These are phyloP conservation scores for Clathrus columnatus DNA, from an alignment of 768 basidiomycete genomes.

Conservation along the genomic window DNA sequence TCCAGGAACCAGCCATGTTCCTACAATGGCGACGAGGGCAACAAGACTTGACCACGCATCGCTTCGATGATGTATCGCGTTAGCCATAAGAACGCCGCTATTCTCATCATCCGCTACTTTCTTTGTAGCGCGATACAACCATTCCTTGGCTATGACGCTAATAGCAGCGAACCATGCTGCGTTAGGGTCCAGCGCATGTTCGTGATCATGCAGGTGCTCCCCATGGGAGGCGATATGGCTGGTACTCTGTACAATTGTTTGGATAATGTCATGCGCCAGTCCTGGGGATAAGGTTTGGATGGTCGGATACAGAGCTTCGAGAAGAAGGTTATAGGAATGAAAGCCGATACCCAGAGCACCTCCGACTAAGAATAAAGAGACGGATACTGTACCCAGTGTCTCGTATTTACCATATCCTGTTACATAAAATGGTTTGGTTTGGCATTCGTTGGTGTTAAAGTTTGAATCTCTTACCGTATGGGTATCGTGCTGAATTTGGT, in stretches of 20 bases:
- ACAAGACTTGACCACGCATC: constrained; percentile 92
- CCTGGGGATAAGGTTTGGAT: constrained; percentile 59
- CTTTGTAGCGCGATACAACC: constrained; percentile 83
- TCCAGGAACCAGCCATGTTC: constrained; percentile 78
- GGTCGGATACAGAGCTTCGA: constrained; percentile 61
- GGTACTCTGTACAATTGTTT: constrained; percentile 46
- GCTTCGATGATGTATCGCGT: constrained; percentile 95
- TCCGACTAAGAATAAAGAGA: constrained; percentile 78
- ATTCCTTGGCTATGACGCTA: constrained; percentile 82
- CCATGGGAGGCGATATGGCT: constrained; percentile 33
- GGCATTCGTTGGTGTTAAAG: background rate
- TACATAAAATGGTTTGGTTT: background rate
- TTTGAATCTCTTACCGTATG: constrained; percentile 36
- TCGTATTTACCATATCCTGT: constrained; percentile 86
- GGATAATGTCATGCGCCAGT: constrained; percentile 52
- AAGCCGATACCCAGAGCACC: constrained; percentile 81
- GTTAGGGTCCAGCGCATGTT: constrained; percentile 69
- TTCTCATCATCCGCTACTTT: constrained; percentile 86
- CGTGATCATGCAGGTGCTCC: constrained; percentile 46
- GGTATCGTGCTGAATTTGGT: constrained; percentile 72
- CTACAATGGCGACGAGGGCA: constrained; percentile 86
- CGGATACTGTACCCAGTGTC: constrained; percentile 85
- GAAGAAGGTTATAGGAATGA: constrained; percentile 81
- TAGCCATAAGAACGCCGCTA: constrained; percentile 88
- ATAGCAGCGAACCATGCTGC: constrained; percentile 93